Evolutionary conservation across 1,284 basidiomycete species (phyloP).

Genomic region (Trametes polyzona): DNA sequence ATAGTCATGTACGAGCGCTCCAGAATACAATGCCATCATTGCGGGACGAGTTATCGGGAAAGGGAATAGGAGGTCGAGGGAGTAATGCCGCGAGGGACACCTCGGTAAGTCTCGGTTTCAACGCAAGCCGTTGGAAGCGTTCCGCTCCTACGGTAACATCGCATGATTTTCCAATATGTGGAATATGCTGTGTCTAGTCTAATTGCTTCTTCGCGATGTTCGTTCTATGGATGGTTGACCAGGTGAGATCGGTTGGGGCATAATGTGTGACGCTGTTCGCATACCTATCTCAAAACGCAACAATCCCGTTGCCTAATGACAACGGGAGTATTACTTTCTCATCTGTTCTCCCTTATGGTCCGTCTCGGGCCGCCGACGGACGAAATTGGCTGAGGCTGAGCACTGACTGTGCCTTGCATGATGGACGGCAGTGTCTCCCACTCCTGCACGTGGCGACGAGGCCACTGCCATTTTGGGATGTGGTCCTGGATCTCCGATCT

Average conservation of each 20-base stretch:
- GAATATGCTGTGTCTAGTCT: not conserved
- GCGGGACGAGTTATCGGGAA: not conserved
- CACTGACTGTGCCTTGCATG: slow-evolving; percentile 1
- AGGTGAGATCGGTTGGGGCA: not conserved
- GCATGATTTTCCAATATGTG: not conserved
- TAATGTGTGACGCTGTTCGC: not conserved
- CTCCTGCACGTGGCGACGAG: slow-evolving; percentile 9
- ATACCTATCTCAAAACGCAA: not conserved
- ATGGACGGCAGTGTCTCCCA: slow-evolving; percentile 7
- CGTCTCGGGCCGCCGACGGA: not conserved
- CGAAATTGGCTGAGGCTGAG: slow-evolving; percentile 1
- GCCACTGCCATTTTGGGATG: not conserved
- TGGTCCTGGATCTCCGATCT: slow-evolving; percentile 4
- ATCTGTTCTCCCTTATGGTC: not conserved
- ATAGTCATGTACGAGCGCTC: not conserved
- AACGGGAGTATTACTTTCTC: not conserved
- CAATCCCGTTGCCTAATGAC: too few relatives aligned
- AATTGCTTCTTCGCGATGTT: not conserved
- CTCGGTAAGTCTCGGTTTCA: slow-evolving; percentile 3
- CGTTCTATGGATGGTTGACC: not conserved
- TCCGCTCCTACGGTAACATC: not conserved
- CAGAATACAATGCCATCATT: not conserved
- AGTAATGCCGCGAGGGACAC: not conserved
- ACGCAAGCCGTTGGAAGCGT: not conserved
- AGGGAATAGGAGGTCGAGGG: not conserved